Evolutionary conservation across 257 asterid genomes (phyloP).

Genomic region (Scutellaria barbata): DNA sequence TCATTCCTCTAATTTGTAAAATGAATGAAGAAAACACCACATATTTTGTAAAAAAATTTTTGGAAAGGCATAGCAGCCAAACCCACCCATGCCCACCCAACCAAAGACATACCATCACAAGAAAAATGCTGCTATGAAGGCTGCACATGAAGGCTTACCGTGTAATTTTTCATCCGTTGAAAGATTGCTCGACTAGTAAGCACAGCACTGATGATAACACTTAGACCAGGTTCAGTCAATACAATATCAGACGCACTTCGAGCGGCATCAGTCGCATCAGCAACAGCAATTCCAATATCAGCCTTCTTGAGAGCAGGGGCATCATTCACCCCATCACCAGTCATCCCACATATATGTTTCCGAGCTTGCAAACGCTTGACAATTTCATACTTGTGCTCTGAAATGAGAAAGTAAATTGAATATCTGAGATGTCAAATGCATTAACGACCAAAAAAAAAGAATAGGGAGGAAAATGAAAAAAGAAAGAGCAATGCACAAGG

Average conservation of each 20-base stretch:
- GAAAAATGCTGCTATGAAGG: conserved; percentile 3
- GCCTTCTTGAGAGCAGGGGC: conserved; percentile 73
- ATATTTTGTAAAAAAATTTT: too few relatives aligned
- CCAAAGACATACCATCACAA: background rate
- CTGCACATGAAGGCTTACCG: conserved; percentile 42
- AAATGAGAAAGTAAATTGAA: conserved; percentile 13
- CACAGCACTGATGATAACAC: conserved; percentile 71
- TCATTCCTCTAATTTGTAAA: conserved; percentile 5
- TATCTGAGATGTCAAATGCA: background rate
- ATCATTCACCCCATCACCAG: conserved; percentile 73
- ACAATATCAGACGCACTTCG: conserved; percentile 68
- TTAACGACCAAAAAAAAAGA: background rate
- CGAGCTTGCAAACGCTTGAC: conserved; percentile 65
- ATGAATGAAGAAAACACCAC: background rate
- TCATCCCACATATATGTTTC: conserved; percentile 72
- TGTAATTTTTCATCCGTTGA: conserved; percentile 68
- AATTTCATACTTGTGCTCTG: conserved; percentile 68
- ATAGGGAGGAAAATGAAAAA: too few relatives aligned
- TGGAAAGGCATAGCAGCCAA: background rate
- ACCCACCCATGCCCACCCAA: background rate
- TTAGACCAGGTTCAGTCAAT: conserved; percentile 64
- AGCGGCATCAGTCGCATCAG: conserved; percentile 73
- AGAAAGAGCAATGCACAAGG: background rate
- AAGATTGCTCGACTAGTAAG: conserved; percentile 69
- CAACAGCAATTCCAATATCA: conserved; percentile 68